Percentiles rank a stretch among this genome's conserved stretches.
Conservation (phyloP, 2,329 filamentous ascomycete genomes). For the Chaetomiaceae sp. region DNA sequence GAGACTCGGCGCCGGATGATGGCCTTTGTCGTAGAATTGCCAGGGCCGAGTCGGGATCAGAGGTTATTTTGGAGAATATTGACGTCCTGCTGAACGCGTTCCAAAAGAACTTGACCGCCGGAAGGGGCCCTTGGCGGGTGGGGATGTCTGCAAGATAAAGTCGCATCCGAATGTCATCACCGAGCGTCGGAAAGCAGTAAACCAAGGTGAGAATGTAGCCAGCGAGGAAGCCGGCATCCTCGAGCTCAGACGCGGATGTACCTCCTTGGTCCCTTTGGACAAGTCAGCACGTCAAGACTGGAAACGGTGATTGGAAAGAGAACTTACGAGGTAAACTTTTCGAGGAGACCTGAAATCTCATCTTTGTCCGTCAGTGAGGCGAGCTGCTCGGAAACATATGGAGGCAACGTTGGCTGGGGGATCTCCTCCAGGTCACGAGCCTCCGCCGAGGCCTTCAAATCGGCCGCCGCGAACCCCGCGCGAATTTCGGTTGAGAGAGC, state of each 20-base stretch:
- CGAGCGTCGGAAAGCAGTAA: constrained; percentile 73
- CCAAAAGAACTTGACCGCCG: constrained; percentile 84
- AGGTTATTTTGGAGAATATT: constrained; percentile 34
- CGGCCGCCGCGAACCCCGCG: constrained; percentile 33
- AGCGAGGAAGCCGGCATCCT: constrained; percentile 69
- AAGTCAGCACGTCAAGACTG: constrained; percentile 18
- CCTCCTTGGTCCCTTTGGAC: constrained; percentile 27
- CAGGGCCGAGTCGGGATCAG: constrained; percentile 30
- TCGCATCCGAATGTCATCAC: constrained; percentile 92
- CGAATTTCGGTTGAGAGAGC: constrained; percentile 48
- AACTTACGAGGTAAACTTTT: constrained; percentile 36
- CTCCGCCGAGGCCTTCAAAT: constrained; percentile 20
- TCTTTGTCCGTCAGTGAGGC: constrained; percentile 68
- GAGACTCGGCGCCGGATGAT: constrained; percentile 24
- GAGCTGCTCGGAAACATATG: constrained; percentile 62
- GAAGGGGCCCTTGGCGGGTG: constrained; percentile 40
- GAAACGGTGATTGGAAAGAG: constrained; percentile 12
- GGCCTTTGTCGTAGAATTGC: constrained; percentile 26
- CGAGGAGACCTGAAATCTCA: constrained; percentile 62
- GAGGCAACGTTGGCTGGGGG: constrained; percentile 33
- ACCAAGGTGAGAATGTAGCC: constrained; percentile 83
- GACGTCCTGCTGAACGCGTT: constrained; percentile 47
- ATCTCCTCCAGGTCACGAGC: constrained; percentile 9
- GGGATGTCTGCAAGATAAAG: constrained; percentile 72
- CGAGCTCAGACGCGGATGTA: constrained; percentile 33